phyloP scores from a whole-genome alignment of 805 yeast genomes.

The Maudiozyma serrabonitensis region DNA sequence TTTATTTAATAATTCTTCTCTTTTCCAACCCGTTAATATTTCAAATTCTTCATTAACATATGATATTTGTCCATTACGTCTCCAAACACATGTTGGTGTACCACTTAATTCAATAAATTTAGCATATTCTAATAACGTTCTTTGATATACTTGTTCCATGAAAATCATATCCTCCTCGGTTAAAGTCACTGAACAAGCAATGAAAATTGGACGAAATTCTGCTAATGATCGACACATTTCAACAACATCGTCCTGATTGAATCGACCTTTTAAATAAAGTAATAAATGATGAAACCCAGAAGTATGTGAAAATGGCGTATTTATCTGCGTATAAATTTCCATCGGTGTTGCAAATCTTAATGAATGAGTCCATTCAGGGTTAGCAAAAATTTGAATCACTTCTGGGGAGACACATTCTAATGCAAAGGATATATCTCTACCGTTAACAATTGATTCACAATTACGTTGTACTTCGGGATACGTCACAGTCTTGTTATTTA shows the following conservation, averaged over 20 bases:
- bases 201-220: constrained; percentile 81
- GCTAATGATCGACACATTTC: constrained; percentile 84
- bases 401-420: constrained; percentile 20
- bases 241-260: constrained; percentile 59
- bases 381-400: constrained; percentile 10
- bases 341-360: constrained; percentile 50
- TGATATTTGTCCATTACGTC: constrained; percentile 91
- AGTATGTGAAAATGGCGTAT: constrained; percentile 76
- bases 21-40: constrained; percentile 82
- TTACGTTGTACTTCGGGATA: constrained; percentile 49
- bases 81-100: constrained; percentile 92
- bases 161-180: constrained; percentile 88
- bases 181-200: constrained; percentile 80
- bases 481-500: constrained; percentile 40
- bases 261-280: constrained; percentile 61
- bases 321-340: constrained; percentile 69
- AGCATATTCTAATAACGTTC: constrained; percentile 83
- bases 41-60: constrained; percentile 93
- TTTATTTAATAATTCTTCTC: constrained; percentile 54
- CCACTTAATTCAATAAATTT: constrained; percentile 77
- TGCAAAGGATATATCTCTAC: constrained; percentile 15
- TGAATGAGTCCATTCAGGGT: constrained; percentile 27
- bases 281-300: constrained; percentile 81
- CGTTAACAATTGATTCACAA: neutral
- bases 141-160: constrained; percentile 92